Conservation (phyloP, 1,284 basidiomycete genomes). For the Boletus semigastroideus region DNA sequence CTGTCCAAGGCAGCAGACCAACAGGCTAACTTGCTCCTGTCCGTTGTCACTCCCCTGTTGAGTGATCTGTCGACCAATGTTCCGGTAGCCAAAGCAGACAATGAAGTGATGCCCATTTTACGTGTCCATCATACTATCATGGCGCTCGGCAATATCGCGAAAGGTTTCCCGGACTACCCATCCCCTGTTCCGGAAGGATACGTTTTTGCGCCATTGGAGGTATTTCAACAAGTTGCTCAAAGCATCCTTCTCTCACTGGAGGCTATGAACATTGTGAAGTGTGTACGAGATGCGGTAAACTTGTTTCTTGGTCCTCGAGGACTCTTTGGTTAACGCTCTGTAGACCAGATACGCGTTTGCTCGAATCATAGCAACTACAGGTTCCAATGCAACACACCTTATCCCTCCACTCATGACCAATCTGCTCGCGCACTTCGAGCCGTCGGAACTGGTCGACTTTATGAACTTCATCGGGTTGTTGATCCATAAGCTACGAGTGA, state of each 20-base stretch:
- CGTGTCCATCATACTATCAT: slow-evolving; percentile 95
- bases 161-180: slow-evolving; percentile 93
- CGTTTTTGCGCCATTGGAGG: slow-evolving; percentile 73
- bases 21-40: slow-evolving; percentile 71
- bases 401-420: slow-evolving; percentile 88
- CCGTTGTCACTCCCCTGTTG: slow-evolving; percentile 81
- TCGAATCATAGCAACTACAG: slow-evolving; percentile 88
- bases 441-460: slow-evolving; percentile 92
- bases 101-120: slow-evolving; percentile 75
- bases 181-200: slow-evolving; percentile 64
- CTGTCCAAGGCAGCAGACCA: slow-evolving; percentile 70
- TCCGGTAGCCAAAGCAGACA: slow-evolving; percentile 52
- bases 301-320: slow-evolving; percentile 1
- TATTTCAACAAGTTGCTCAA: slow-evolving; percentile 88
- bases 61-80: slow-evolving; percentile 73
- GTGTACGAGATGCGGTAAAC: slow-evolving; percentile 91
- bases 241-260: slow-evolving; percentile 87
- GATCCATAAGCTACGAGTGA: slow-evolving; percentile 89
- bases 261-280: slow-evolving; percentile 84
- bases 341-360: slow-evolving; percentile 94
- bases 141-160: slow-evolving; percentile 92
- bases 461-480: slow-evolving; percentile 92
- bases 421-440: slow-evolving; percentile 89
- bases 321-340: slow-evolving; percentile 10
- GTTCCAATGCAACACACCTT: slow-evolving; percentile 76